phyloP scores from a whole-genome alignment of 768 basidiomycete species.

The Sporobolomyces roseus region DNA sequence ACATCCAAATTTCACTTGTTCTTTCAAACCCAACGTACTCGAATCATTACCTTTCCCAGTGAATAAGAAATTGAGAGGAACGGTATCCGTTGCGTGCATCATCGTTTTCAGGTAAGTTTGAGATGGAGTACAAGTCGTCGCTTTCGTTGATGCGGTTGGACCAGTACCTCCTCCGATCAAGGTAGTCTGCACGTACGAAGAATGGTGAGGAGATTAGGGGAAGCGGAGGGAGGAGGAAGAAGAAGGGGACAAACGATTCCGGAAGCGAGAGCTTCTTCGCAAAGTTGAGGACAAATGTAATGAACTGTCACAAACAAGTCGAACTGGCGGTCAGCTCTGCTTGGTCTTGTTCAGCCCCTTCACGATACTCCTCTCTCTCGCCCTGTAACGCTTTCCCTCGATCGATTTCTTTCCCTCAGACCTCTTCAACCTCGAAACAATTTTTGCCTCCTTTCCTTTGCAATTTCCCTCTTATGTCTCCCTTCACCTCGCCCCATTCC shows the following conservation, averaged over 20 bases:
- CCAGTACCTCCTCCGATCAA: constrained; percentile 96
- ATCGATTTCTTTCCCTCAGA: too few relatives aligned
- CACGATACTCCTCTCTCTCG: too few relatives aligned
- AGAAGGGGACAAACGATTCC: constrained; percentile 24
- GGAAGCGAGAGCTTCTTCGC: constrained; percentile 57
- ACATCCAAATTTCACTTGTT: constrained; percentile 77
- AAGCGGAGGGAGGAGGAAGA: background rate
- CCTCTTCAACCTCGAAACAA: too few relatives aligned
- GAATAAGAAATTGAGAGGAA: constrained; percentile 88
- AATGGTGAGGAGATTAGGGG: background rate
- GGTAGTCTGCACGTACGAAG: constrained; percentile 57
- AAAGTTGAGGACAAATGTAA: constrained; percentile 91
- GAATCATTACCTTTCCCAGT: constrained; percentile 97
- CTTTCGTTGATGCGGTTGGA: constrained; percentile 79
- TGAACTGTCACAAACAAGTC: constrained; percentile 52
- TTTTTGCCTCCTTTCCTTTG: too few relatives aligned
- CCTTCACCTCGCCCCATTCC: too few relatives aligned
- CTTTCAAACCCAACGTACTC: constrained; percentile 66
- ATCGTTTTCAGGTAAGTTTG: constrained; percentile 84
- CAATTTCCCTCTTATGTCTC: too few relatives aligned
- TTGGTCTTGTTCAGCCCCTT: too few relatives aligned
- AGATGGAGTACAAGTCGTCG: constrained; percentile 90
- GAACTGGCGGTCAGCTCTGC: too few relatives aligned
- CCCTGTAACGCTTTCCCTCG: too few relatives aligned
- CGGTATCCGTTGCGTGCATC: constrained; percentile 80